Evolutionary conservation across 768 basidiomycete species (phyloP).

Genomic region (Pleurotus eryngii): DNA sequence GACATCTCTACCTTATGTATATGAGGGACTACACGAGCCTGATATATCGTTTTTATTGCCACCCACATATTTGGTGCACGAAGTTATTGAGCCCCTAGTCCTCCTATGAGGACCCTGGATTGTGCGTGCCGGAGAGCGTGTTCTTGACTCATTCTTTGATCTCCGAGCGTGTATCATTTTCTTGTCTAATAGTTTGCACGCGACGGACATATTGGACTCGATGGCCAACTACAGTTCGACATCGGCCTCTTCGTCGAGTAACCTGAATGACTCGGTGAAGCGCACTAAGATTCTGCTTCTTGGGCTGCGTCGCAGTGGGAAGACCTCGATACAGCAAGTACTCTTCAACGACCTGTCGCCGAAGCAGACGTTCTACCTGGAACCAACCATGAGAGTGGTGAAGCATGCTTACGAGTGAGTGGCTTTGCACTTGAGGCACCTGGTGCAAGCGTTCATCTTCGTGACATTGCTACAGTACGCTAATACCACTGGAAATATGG

Average conservation of each 20-base stretch:
- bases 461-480: conserved; percentile 53
- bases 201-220: background rate
- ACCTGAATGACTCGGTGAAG: conserved; percentile 23
- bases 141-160: too few relatives aligned
- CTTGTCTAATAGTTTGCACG: background rate
- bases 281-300: conserved; percentile 72
- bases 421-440: background rate
- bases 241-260: background rate
- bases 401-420: conserved; percentile 81
- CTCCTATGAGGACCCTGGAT: too few relatives aligned
- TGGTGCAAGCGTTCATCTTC: background rate
- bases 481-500: conserved; percentile 93
- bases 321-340: conserved; percentile 87
- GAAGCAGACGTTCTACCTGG: conserved; percentile 87
- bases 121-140: too few relatives aligned
- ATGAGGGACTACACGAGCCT: too few relatives aligned
- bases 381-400: conserved; percentile 75
- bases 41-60: too few relatives aligned
- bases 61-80: too few relatives aligned
- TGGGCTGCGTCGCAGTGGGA: conserved; percentile 80
- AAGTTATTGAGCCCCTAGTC: too few relatives aligned
- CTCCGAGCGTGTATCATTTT: too few relatives aligned
- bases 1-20: too few relatives aligned
- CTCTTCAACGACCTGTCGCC: conserved; percentile 83
- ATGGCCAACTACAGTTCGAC: conserved; percentile 3